Base-by-base conservation (phyloP, 129 eudicot genomes). In the Erigeron canadensis region DNA sequence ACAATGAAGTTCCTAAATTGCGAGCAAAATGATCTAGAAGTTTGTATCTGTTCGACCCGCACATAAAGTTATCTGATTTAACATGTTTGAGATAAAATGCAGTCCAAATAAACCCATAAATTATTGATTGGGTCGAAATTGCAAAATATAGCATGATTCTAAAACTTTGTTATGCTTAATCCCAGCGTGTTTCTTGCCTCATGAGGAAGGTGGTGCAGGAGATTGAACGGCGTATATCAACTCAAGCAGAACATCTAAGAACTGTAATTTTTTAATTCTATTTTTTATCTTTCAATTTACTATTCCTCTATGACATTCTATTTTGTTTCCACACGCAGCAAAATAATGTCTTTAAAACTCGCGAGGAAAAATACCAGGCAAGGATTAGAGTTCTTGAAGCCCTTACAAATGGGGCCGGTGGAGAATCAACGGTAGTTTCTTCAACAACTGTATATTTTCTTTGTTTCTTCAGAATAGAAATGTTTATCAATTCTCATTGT, bases 191-290 rank as follows among this genome's bases (percentile, higher is more conserved):
- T 53, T 90, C 99, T 63, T 90, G 93, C 83, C 85, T 94, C 61
- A 75, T 94, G 89, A 87, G 97, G 83, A 89, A 90, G 84, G 99
- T 94, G 6, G 85, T 94, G 57, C 97, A 94, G 79, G 99, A 94
- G 86, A 94, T 94, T 58, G 99, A 94, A 80, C 77, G 93, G 55
- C 87, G 99, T 53, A 89, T 94, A 59, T 75, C 87, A 67, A 94
- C 99, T 79, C 99, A 90, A 81, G 96, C 95, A 68, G 97, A 90
- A 68, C 97, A 94, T 75, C 61, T 94, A 62, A 77, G 93, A 73
- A 87, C 92, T 74, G 99, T 94, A 94, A 77, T 77, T 8, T 53
- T 41, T 55, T 45, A 53, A 67, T 11, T 68, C 15, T 23, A 46
- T 16, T 28, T 55, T 65, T 63, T 39, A 23, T 13, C 4, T 17